Percentiles rank a stretch among this genome's conserved stretches.
Conservation (phyloP, 257 asterid species). For the Leonotis leonurus region DNA sequence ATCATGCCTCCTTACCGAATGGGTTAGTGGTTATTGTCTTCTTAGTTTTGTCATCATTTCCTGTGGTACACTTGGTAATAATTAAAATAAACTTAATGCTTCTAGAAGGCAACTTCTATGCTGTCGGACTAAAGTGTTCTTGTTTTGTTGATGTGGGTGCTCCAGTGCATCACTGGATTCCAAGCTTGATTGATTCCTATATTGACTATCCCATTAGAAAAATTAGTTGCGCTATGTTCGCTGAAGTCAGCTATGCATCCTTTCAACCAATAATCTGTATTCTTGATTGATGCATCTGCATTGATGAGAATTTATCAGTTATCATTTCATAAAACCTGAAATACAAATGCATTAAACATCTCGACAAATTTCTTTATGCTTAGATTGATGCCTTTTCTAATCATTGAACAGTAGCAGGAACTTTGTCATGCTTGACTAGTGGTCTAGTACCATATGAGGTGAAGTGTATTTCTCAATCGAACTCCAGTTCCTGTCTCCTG, state of each 20-base stretch:
- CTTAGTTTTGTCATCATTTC: not conserved
- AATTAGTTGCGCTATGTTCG: not conserved
- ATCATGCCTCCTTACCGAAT: conserved; percentile 51
- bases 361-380: not conserved
- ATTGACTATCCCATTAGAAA: not conserved
- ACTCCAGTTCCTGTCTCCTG: not conserved
- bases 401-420: not conserved
- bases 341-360: not conserved
- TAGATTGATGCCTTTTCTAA: not conserved
- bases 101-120: not conserved
- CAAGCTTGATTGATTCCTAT: not conserved
- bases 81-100: conserved; percentile 5
- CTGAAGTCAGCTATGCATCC: conserved; percentile 1
- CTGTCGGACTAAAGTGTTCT: not conserved
- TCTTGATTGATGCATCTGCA: not conserved
- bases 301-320: not conserved
- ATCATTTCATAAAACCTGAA: not conserved
- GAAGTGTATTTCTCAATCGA: not conserved
- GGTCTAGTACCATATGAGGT: not conserved
- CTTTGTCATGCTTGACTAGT: not conserved
- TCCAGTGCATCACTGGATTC: conserved; percentile 2
- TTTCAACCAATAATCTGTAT: not conserved
- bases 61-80: not conserved
- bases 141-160: conserved; percentile 6
- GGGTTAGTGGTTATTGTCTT: conserved; percentile 48